phyloP scores from a whole-genome alignment of 441 rosid genomes.

The Adansonia grandidieri region DNA sequence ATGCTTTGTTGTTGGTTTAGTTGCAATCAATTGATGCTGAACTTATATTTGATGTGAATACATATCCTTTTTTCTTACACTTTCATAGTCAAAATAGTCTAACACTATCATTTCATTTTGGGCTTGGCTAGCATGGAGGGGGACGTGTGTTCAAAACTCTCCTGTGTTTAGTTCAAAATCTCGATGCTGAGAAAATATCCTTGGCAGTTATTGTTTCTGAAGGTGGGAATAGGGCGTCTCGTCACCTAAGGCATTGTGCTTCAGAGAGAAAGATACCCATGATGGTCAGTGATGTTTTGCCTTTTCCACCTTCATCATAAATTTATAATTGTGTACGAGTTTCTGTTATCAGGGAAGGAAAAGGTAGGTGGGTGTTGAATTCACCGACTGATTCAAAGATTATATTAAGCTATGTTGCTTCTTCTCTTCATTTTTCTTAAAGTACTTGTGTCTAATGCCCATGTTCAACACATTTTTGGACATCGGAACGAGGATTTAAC shows the following conservation, averaged over 20 bases:
- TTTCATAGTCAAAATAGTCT: slow-evolving; percentile 5
- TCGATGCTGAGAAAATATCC: slow-evolving; percentile 47
- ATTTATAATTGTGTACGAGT: not conserved
- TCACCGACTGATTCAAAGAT: not conserved
- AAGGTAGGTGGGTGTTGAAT: not conserved
- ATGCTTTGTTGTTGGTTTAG: not conserved
- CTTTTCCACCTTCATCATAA: not conserved
- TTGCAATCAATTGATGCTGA: not conserved
- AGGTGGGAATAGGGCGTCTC: slow-evolving; percentile 48
- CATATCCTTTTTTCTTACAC: slow-evolving; percentile 7
- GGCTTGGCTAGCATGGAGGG: slow-evolving; percentile 58
- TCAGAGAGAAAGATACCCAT: slow-evolving; percentile 57
- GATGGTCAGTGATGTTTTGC: slow-evolving; percentile 44
- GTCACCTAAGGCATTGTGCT: slow-evolving; percentile 68
- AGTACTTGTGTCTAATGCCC: too few species aligned
- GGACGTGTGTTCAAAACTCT: slow-evolving; percentile 63
- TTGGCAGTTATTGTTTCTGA: slow-evolving; percentile 54
- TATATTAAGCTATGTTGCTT: not conserved
- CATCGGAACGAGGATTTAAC: too few species aligned
- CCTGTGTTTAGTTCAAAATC: slow-evolving; percentile 45
- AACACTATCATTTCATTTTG: slow-evolving; percentile 6
- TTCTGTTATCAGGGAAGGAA: not conserved
- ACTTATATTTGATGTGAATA: too few species aligned
- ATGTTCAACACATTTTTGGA: too few species aligned
- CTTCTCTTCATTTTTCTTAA: too few species aligned